A percentile compares a stretch with the other conserved stretches of the same genome.
Evolutionary conservation across 2,329 filamentous ascomycete genomes (phyloP).

Genomic region (Chalara sp.): DNA sequence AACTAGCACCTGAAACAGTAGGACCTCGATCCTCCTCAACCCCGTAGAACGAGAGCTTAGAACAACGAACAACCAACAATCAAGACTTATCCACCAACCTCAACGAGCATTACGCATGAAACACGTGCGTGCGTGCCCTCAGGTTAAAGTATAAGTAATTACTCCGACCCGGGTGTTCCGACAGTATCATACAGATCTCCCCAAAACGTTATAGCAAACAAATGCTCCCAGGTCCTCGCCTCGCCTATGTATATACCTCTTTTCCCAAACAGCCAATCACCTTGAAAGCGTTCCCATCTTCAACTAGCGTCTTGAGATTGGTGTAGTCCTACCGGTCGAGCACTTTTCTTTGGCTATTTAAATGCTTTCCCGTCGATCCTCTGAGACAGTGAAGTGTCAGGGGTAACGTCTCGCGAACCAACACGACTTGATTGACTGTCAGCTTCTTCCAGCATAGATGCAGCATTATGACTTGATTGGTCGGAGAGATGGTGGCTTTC

Average conservation of each 20-base stretch:
- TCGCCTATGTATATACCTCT: conserved; percentile 6
- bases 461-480: conserved; percentile 9
- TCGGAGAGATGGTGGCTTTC: conserved; percentile 8
- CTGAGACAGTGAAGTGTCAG: conserved; percentile 11
- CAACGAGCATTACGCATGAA: no score
- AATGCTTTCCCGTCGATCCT: conserved; percentile 9
- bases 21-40: no score
- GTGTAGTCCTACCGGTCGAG: conserved; percentile 9
- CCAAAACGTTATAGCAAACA: no score
- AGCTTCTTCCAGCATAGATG: conserved; percentile 10
- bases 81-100: no score
- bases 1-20: no score
- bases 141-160: no score
- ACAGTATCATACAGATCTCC: conserved; percentile 12
- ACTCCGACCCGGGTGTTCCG: no score
- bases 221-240: no score
- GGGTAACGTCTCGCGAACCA: conserved; percentile 14
- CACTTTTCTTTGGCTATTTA: conserved; percentile 13
- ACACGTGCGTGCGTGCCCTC: no score
- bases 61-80: no score
- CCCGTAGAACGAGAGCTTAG: no score
- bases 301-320: conserved; percentile 7
- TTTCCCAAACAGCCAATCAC: conserved; percentile 9
- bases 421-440: conserved; percentile 13
- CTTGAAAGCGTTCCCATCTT: conserved; percentile 9